Conservation (phyloP, 257 asterid genomes). For the Mitragyna speciosa region DNA sequence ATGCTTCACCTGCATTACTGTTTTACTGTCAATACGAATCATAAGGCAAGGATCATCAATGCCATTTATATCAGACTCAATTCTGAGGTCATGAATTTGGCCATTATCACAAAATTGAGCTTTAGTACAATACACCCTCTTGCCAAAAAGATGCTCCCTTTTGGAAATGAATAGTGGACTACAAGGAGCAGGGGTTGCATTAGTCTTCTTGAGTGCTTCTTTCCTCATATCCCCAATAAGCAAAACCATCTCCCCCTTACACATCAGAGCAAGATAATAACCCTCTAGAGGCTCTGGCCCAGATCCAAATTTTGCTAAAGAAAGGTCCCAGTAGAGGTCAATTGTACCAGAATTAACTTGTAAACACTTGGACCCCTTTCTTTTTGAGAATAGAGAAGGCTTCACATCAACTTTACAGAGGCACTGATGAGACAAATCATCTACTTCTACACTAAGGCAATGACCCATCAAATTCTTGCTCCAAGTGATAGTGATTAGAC, state of each 20-base stretch:
- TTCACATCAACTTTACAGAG: slow-evolving; percentile 82
- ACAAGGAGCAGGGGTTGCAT: slow-evolving; percentile 42
- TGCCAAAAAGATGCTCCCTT: slow-evolving; percentile 72
- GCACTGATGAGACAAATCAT: slow-evolving; percentile 70
- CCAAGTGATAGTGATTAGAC: slow-evolving; percentile 62
- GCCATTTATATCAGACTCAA: slow-evolving; percentile 61
- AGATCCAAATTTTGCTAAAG: slow-evolving; percentile 69
- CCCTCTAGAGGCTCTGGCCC: slow-evolving; percentile 89
- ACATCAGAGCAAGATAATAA: slow-evolving; percentile 67
- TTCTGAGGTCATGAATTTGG: slow-evolving; percentile 61
- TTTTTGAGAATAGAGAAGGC: slow-evolving; percentile 79
- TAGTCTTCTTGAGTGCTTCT: slow-evolving; percentile 81
- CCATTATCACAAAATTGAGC: slow-evolving; percentile 74
- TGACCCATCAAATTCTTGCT: slow-evolving; percentile 93
- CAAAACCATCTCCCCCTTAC: slow-evolving; percentile 62
- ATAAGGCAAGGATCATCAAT: slow-evolving; percentile 57
- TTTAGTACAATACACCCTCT: slow-evolving; percentile 59
- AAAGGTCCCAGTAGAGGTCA: slow-evolving; percentile 81
- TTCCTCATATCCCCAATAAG: slow-evolving; percentile 71
- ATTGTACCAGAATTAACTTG: slow-evolving; percentile 54
- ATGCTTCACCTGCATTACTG: slow-evolving; percentile 74
- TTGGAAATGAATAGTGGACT: slow-evolving; percentile 59
- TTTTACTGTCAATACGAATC: slow-evolving; percentile 59
- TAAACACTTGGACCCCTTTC: slow-evolving; percentile 74
- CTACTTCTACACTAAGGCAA: slow-evolving; percentile 74